Percentiles rank a stretch among this genome's conserved stretches.
These are phyloP conservation scores for Strobilomyces echinocephalus DNA, from an alignment of 768 basidiomycete genomes.

Conservation along the genomic window DNA sequence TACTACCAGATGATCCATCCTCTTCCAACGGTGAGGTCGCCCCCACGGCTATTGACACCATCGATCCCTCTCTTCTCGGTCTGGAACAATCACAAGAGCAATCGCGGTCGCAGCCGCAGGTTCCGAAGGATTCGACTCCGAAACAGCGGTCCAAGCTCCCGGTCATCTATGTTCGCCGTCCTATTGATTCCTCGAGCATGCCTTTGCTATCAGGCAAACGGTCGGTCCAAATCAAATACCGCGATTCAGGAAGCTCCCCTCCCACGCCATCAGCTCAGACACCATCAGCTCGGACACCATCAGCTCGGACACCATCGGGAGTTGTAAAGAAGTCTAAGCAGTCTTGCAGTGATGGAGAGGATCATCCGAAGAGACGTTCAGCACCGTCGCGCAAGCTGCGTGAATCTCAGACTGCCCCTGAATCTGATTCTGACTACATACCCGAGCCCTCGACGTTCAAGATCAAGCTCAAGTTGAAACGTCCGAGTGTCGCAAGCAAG, in stretches of 20 bases:
- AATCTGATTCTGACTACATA: constrained; percentile 13
- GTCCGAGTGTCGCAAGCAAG: background rate
- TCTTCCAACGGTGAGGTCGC: background rate
- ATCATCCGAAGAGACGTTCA: background rate
- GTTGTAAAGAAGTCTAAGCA: background rate
- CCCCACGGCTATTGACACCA: constrained; percentile 14
- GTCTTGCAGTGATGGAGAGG: background rate
- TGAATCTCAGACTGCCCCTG: constrained; percentile 1
- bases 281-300: too few relatives aligned
- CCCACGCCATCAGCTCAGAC: background rate
- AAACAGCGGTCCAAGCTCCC: constrained; percentile 16
- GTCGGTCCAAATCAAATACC: constrained; percentile 30
- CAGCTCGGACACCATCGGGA: background rate
- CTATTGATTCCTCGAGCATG: constrained; percentile 17
- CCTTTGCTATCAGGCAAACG: constrained; percentile 21
- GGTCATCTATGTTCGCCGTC: constrained; percentile 29
- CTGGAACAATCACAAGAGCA: constrained; percentile 3
- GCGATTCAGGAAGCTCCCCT: constrained; percentile 10
- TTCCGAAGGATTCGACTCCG: background rate
- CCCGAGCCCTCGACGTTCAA: constrained; percentile 10
- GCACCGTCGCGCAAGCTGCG: constrained; percentile 17
- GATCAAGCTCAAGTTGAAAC: background rate
- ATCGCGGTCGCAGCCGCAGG: too few relatives aligned
- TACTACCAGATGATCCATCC: background rate
- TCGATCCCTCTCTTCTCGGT: constrained; percentile 30